phyloP scores from a whole-genome alignment of 805 yeast species.

The Ogataea ramenticola region DNA sequence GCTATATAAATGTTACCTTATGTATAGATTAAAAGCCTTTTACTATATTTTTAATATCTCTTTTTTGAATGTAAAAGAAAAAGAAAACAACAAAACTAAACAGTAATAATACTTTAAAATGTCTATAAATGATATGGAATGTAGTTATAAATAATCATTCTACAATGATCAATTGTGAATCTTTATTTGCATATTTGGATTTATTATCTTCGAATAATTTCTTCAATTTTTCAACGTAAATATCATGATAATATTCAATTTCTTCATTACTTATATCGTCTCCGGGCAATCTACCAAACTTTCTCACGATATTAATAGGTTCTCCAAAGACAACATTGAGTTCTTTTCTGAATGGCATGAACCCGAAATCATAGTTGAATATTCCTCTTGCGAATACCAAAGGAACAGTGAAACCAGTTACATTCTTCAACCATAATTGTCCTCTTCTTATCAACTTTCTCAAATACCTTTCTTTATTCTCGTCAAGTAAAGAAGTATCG shows the following conservation, averaged over 20 bases:
- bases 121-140: too few relatives aligned
- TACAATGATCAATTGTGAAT: conserved; percentile 38
- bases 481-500: conserved; percentile 17
- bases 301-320: conserved; percentile 38
- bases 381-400: conserved; percentile 88
- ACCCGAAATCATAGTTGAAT: conserved; percentile 87
- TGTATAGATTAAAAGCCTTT: too few relatives aligned
- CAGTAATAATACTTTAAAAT: too few relatives aligned
- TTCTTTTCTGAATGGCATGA: conserved; percentile 78
- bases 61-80: too few relatives aligned
- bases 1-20: too few relatives aligned
- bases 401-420: conserved; percentile 81
- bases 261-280: conserved; percentile 32
- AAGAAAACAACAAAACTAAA: too few relatives aligned
- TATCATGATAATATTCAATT: conserved; percentile 62
- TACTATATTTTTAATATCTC: too few relatives aligned
- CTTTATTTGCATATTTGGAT: conserved; percentile 35
- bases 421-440: conserved; percentile 67
- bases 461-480: conserved; percentile 15
- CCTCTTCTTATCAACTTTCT: conserved; percentile 38
- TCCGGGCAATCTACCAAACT: conserved; percentile 13
- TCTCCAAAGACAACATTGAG: conserved; percentile 69
- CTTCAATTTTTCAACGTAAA: conserved; percentile 59
- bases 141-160: conserved; percentile 26
- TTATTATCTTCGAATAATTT: conserved; percentile 64